Evolutionary conservation across 2,329 filamentous ascomycete genomes (phyloP), one percentile per base, ranked within the genome.

Genomic region (Berkeleyomyces basicola): DNA sequence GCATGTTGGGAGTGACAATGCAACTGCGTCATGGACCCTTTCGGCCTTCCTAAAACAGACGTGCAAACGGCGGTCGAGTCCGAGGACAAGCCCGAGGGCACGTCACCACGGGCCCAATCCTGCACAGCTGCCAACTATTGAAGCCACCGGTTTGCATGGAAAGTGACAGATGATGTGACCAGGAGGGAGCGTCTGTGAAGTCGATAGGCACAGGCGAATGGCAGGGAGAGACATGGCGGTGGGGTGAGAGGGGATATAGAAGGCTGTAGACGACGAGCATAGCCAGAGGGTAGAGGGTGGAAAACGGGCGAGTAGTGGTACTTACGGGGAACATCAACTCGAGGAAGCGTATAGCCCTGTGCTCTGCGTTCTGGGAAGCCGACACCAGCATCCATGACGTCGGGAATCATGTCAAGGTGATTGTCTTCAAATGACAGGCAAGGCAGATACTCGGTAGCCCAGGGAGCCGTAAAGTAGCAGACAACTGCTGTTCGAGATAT

Each of bases 241-340:
- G 39, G 39, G 16, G 43, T 58, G 36, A 43, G 39, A 58, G 11
- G 57, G 23, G 11, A 16, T 4, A 33, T n/a, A 44, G 31, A 33
- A 42, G 4, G 33, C 11, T 14, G 39, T 7, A n/a, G 39, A 2
- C 33, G 49, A 53, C 36, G 16, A 3, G 49, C 7, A 39, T 23
- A n/a, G 43, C 4, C 7, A 46, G 5, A 14, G 16, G 9, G 36
- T 7, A 59, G 10, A 42, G 10, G 40, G 23, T 5, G n/a, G 40
- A n/a, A 44, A 9, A 39, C 16, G 57, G 6, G 33, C 2, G 49
- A 31, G 9, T 68, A 71, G 70, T 71, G 69, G 64, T 39, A 69
- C 70, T 70, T 66, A 70, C 69, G 64, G 69, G 70, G 67, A 67
- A 70, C 51, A 66, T 70, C 63, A 67, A 64, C 58, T 65, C 64